phyloP scores from a whole-genome alignment of 805 yeast genomes.

The Candida xiaguanensis region DNA sequence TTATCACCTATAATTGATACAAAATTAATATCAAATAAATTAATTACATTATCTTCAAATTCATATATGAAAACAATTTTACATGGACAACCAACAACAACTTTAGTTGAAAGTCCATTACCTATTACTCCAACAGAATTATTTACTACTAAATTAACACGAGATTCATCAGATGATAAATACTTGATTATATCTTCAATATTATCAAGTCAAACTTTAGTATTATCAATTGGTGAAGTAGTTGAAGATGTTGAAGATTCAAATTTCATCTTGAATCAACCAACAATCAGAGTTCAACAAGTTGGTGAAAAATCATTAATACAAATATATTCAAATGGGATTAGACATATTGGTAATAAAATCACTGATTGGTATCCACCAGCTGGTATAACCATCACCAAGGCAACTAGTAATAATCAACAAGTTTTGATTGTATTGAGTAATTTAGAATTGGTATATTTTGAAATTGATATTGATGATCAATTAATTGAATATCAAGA shows the following conservation, averaged over 20 bases:
- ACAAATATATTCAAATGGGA: conserved; percentile 71
- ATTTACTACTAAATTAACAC: conserved; percentile 55
- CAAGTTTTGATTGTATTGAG: conserved; percentile 74
- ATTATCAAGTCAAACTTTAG: conserved; percentile 62
- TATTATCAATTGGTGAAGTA: conserved; percentile 73
- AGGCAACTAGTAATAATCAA: conserved; percentile 58
- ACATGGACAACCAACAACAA: conserved; percentile 58
- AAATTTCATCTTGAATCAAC: conserved; percentile 50
- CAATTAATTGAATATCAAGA: conserved; percentile 69
- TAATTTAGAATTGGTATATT: conserved; percentile 73
- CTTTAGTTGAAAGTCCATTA: conserved; percentile 69
- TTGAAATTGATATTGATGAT: conserved; percentile 65
- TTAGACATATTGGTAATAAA: conserved; percentile 49
- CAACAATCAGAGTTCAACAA: conserved; percentile 67
- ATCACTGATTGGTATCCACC: conserved; percentile 79
- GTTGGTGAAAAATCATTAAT: conserved; percentile 60
- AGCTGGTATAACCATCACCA: conserved; percentile 59
- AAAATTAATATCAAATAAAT: conserved; percentile 9
- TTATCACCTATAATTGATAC: conserved; percentile 49
- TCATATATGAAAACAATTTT: conserved; percentile 46
- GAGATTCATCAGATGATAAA: conserved; percentile 49
- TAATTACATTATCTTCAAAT: conserved; percentile 32
- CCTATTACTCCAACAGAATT: conserved; percentile 61
- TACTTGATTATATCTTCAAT: conserved; percentile 58
- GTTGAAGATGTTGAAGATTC: conserved; percentile 73